A percentile compares a stretch with the other conserved stretches of the same genome.
Evolutionary conservation across 2,329 filamentous ascomycete species (phyloP).

Genomic region (Blastomyces gilchristii): DNA sequence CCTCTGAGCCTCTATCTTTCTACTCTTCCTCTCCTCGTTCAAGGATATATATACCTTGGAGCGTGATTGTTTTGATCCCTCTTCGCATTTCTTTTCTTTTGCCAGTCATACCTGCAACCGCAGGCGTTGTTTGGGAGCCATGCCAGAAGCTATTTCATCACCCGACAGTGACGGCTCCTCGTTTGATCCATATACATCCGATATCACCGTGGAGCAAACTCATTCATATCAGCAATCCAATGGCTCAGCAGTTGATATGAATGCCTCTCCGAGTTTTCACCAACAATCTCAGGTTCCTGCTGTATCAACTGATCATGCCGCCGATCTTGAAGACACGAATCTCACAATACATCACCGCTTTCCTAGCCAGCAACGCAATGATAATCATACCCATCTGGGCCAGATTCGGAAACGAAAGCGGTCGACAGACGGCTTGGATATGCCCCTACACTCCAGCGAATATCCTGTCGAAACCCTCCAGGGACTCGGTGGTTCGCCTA

Average conservation of each 20-base stretch:
- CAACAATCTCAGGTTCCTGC: not conserved
- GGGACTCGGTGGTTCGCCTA: not conserved
- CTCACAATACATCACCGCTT: not conserved
- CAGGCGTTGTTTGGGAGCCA: constrained; percentile 11
- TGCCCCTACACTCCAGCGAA: not conserved
- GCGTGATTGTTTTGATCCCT: constrained; percentile 6
- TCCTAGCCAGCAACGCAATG: constrained; percentile 1
- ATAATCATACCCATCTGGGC: constrained; percentile 1
- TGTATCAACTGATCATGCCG: not conserved
- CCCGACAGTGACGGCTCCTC: constrained; percentile 15
- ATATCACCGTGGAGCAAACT: constrained; percentile 2
- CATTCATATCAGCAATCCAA: not conserved
- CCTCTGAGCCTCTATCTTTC: constrained; percentile 1
- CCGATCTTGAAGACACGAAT: not conserved
- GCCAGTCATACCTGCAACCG: constrained; percentile 6
- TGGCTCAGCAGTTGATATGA: not conserved
- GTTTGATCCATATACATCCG: constrained; percentile 16
- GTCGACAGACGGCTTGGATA: not conserved
- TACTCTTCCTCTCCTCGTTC: constrained; percentile 5
- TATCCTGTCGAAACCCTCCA: constrained; percentile 4
- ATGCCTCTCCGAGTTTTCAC: not conserved
- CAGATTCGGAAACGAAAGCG: constrained; percentile 13
- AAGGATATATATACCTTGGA: constrained; percentile 2
- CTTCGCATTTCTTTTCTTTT: constrained; percentile 6
- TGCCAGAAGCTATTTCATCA: constrained; percentile 12